Percentiles rank a stretch among this genome's conserved stretches.
Evolutionary conservation across 202 grass and related monocot genomes (phyloP).

Genomic region (Zoysia matrella): DNA sequence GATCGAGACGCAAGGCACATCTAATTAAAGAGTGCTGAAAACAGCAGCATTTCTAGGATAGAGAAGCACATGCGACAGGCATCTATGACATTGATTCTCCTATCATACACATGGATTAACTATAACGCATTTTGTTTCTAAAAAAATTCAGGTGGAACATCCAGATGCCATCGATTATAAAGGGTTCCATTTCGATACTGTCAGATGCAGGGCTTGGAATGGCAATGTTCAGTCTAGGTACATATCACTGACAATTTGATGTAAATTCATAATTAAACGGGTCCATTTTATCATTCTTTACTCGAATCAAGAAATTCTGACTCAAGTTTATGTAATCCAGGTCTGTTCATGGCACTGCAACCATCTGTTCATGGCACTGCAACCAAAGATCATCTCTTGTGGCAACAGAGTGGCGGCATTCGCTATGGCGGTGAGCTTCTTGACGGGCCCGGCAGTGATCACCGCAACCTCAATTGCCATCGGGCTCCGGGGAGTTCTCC

Average conservation of each 20-base stretch:
- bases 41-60: conserved; percentile 41
- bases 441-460: conserved; percentile 85
- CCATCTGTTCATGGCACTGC: conserved; percentile 72
- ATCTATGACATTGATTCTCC: conserved; percentile 25
- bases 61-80: conserved; percentile 32
- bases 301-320: conserved; percentile 25
- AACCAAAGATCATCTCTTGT: conserved; percentile 39
- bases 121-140: conserved; percentile 13
- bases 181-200: too few species aligned
- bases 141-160: conserved; percentile 79
- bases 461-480: conserved; percentile 77
- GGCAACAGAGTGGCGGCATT: conserved; percentile 88
- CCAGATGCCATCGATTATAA: conserved; percentile 52
- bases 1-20: conserved; percentile 2
- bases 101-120: neutral
- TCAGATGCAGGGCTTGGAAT: too few species aligned
- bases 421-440: conserved; percentile 92
- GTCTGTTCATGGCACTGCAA: conserved; percentile 78
- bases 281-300: neutral
- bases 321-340: conserved; percentile 35
- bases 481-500: conserved; percentile 78
- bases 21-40: conserved; percentile 31
- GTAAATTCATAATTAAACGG: neutral
- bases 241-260: neutral
- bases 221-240: conserved; percentile 59